These are phyloP conservation scores for Rubroshorea leprosula DNA, from an alignment of 345 rosid genomes.

Conservation along the genomic window DNA sequence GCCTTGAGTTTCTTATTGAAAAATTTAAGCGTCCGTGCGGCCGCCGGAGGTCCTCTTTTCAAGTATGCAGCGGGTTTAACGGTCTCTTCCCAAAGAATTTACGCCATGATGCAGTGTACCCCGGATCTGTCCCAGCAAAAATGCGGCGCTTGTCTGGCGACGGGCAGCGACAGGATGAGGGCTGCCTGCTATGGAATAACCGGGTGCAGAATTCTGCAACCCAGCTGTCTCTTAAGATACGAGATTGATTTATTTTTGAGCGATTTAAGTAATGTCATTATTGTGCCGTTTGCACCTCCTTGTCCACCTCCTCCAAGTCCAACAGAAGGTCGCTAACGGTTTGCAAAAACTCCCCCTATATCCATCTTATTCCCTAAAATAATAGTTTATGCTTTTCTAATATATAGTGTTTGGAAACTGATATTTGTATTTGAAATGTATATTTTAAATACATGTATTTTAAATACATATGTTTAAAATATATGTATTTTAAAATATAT, in stretches of 20 bases:
- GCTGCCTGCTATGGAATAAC: slow-evolving; percentile 24
- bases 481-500: too few relatives aligned
- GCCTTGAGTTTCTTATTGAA: slow-evolving; percentile 16
- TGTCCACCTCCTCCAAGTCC: background rate
- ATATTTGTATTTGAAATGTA: too few relatives aligned
- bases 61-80: slow-evolving; percentile 8
- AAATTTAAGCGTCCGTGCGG: slow-evolving; percentile 6
- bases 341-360: too few relatives aligned
- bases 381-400: too few relatives aligned
- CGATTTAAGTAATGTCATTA: background rate
- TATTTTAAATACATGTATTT: too few relatives aligned
- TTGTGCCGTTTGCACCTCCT: background rate
- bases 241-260: slow-evolving; percentile 16
- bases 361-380: too few relatives aligned
- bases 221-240: slow-evolving; percentile 26
- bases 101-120: slow-evolving; percentile 43
- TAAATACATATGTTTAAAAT: too few relatives aligned
- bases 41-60: slow-evolving; percentile 2
- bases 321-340: too few relatives aligned
- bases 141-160: slow-evolving; percentile 34
- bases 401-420: too few relatives aligned
- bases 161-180: slow-evolving; percentile 16
- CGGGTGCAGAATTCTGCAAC: slow-evolving; percentile 28
- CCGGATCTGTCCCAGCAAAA: slow-evolving; percentile 37
- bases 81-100: slow-evolving; percentile 14